Percentiles rank a stretch among this genome's conserved stretches.
Conservation (phyloP, 306 rosid genomes). For the Phaseolus lunatus region DNA sequence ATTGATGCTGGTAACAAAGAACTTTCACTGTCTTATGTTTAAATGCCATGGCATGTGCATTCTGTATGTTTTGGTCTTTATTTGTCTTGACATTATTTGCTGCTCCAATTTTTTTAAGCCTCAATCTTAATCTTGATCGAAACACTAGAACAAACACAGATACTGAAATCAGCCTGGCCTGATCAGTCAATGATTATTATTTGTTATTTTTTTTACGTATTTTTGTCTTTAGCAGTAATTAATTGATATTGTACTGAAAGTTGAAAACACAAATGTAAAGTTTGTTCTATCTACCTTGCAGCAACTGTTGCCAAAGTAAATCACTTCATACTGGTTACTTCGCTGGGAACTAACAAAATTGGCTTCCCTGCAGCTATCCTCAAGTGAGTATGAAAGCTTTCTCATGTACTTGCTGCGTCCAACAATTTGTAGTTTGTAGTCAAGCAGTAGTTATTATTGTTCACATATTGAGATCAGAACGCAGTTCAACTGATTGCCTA, state of each 20-base stretch:
- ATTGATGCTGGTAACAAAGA: conserved; percentile 72
- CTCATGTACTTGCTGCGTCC: not conserved
- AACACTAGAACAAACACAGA: not conserved
- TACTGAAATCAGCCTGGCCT: not conserved
- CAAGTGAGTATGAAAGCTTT: conserved; percentile 68
- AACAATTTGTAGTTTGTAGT: conserved; percentile 23
- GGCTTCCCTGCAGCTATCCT: conserved; percentile 98
- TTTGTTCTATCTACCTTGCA: conserved; percentile 50
- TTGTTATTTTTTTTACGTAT: not conserved
- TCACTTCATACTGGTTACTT: conserved; percentile 88
- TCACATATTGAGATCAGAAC: conserved; percentile 5
- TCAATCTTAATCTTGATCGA: not conserved
- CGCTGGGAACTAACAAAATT: conserved; percentile 92
- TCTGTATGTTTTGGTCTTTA: conserved; percentile 1
- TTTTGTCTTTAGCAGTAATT: conserved; percentile 5
- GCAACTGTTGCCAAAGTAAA: conserved; percentile 78
- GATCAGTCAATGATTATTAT: not conserved
- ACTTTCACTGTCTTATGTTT: conserved; percentile 20
- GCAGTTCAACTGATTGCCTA: conserved; percentile 36
- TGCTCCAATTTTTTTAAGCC: conserved; percentile 10
- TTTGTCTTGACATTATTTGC: not conserved
- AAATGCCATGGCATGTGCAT: not conserved
- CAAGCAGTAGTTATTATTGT: conserved; percentile 16
- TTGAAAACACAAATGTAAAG: conserved; percentile 24
- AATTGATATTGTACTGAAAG: conserved; percentile 2